Evolutionary conservation across 495 filamentous ascomycete species (phyloP), one percentile per base, ranked within the genome.

Genomic region (Penicillium angulare): DNA sequence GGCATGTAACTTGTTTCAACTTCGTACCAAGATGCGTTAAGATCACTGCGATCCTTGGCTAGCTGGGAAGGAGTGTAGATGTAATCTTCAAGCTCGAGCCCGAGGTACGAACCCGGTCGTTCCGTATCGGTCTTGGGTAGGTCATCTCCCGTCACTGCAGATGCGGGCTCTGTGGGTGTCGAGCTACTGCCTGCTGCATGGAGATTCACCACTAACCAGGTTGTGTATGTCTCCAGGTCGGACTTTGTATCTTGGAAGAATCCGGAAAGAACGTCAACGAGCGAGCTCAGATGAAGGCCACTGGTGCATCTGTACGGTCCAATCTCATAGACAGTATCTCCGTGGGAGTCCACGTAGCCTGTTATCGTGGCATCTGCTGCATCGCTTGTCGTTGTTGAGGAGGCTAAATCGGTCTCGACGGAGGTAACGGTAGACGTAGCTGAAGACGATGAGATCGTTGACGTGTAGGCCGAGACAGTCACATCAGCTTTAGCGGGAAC

Each of bases 21-120:
- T 21, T 65, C 50, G 60, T 76, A 85, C 84, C 83, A 87, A 1
- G 79, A 77, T 7, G 64, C 58, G 59, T 86, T 84, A 10, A 87
- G 59, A 55, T 86, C 74, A 40, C 57, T 66, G 31, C 84, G 71
- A 17, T 86, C 74, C 3, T 65, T 51, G 10, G 44, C 49, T 5
- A 84, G 72, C 32, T 74, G 57, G 5, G 63, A 39, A 0, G 78
- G 79, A 9, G 72, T 81, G 52, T 85, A 87, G 0, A 86, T 57
- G 50, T 78, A 83, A 5, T 61, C 27, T 0, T 68, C 68, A 0
- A 84, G 63, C 24, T 69, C 73, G 0, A 53, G 35, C 18, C 69
- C 54, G 15, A 84, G 33, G 1, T 71, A 50, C 15, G 52, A 57
- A 47, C 69, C 72, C 8, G 73, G 40, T 5, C 66, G 56, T 33